Base-by-base conservation (phyloP, 768 basidiomycete genomes). In the Ephemerocybe angulata region DNA sequence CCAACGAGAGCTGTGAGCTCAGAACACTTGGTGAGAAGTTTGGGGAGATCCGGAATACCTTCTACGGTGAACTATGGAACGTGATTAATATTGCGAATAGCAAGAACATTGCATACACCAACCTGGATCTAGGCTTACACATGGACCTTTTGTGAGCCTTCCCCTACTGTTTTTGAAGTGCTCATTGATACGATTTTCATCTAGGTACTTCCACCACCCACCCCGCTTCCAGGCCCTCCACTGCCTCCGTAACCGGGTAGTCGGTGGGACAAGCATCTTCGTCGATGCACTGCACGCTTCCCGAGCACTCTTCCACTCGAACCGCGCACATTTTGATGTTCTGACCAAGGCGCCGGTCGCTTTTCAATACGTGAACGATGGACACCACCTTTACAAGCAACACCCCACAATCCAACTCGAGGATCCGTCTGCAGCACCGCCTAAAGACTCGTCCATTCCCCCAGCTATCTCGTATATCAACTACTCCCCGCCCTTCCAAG, bases 401-500 rank as follows among this genome's bases (percentile, higher is more conserved):
- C 93, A 93, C 64, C 83, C 86, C 1, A 89, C 91, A 2, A 86
- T 97, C 65, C 81, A 90, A 59, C 75, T 93, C 42, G 71, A 56
- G 27, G 27, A 50, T 46, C 27, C 73, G 15, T 50, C 51, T 2
- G 50, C 62, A 41, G 48, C 62, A 25, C 52, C 54, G 50, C 2
- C 48, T 53, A 10, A 43, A 51, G 8, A 63, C 22, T 54, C 65
- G 24, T 38, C 59, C 25, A 30, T 53, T 12, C 44, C 58, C 24
- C 47, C 50, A 24, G 64, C 62, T 8, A 78, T 96, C 60, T 70
- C 72, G 41, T 79, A 87, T 56, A 80, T 98, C 63, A 98, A 94
- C 71, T 98, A 96, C 69, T 88, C 90, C 1, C 96, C 96, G 0
- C 95, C 94, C 0, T 98, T 98, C 79, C 93, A 96, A 71, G 93